Percentiles rank a stretch among this genome's conserved stretches.
These are phyloP conservation scores for Cardamine occulta DNA, from an alignment of 345 rosid species.

Conservation along the genomic window DNA sequence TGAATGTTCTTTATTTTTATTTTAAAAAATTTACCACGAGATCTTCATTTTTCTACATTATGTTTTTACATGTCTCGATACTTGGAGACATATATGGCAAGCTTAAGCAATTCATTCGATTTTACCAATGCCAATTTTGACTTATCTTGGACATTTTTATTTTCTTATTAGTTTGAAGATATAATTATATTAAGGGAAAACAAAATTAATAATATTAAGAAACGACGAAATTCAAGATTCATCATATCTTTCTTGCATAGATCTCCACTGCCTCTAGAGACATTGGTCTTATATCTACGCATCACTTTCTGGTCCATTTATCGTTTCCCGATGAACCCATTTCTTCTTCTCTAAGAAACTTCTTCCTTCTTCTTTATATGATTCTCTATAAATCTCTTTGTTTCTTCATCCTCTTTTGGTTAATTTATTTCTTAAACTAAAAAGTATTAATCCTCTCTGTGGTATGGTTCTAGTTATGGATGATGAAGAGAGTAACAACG, in stretches of 20 bases:
- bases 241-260: slow-evolving; percentile 38
- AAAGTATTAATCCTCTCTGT: neutral
- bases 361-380: neutral
- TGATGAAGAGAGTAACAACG: slow-evolving; percentile 53
- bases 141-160: neutral
- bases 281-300: slow-evolving; percentile 41
- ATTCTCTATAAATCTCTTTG: slow-evolving; percentile 27
- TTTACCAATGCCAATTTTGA: slow-evolving; percentile 36
- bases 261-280: slow-evolving; percentile 25
- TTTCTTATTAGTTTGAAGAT: neutral
- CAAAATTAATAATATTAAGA: slow-evolving; percentile 8
- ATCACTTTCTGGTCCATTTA: slow-evolving; percentile 47
- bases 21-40: slow-evolving; percentile 39
- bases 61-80: slow-evolving; percentile 34
- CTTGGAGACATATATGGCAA: slow-evolving; percentile 47
- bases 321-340: slow-evolving; percentile 40
- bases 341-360: slow-evolving; percentile 40
- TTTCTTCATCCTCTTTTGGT: slow-evolving; percentile 22
- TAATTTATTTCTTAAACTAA: neutral
- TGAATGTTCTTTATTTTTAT: neutral
- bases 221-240: slow-evolving; percentile 24
- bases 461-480: slow-evolving; percentile 40
- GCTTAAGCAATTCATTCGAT: slow-evolving; percentile 45
- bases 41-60: slow-evolving; percentile 40
- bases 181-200: neutral